A percentile compares a stretch with the other conserved stretches of the same genome.
These are phyloP conservation scores for Aspergillus viridinutans DNA, from an alignment of 2,329 filamentous ascomycete genomes.

Conservation along the genomic window DNA sequence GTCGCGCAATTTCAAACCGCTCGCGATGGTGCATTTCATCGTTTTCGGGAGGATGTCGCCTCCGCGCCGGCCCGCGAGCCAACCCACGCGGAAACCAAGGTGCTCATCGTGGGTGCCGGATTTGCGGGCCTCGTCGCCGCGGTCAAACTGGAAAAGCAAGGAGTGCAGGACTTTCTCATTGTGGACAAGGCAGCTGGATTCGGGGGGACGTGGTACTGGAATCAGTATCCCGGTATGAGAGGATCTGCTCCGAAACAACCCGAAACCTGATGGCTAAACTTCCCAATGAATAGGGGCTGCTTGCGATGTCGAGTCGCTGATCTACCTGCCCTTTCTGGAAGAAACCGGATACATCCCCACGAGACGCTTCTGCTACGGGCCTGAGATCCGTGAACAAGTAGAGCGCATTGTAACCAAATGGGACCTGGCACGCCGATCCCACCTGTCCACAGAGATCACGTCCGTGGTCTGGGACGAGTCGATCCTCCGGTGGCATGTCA, in stretches of 20 bases:
- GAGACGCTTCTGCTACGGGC: conserved; percentile 3
- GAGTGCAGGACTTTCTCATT: conserved; percentile 5
- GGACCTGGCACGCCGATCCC: conserved; percentile 37
- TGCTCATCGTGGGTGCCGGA: not conserved
- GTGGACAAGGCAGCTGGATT: conserved; percentile 10
- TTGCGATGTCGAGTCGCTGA: conserved; percentile 56
- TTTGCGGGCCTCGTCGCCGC: not conserved
- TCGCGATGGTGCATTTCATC: not conserved
- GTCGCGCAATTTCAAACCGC: not conserved
- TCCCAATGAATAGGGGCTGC: conserved; percentile 22
- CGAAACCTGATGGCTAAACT: not conserved
- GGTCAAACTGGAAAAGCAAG: not conserved
- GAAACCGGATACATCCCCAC: conserved; percentile 10
- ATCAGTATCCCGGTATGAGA: conserved; percentile 40
- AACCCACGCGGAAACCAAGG: not conserved
- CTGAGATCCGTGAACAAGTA: conserved; percentile 4
- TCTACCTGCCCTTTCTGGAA: conserved; percentile 11
- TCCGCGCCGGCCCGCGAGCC: not conserved
- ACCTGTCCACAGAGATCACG: conserved; percentile 47
- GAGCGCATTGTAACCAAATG: conserved; percentile 31
- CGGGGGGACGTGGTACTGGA: conserved; percentile 42
- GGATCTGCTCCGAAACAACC: not conserved
- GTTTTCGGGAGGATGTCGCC: not conserved
- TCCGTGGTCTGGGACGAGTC: conserved; percentile 3
- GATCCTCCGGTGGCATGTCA: conserved; percentile 4